phyloP scores from a whole-genome alignment of 305 asterid genomes.

The Fraxinus nigra region DNA sequence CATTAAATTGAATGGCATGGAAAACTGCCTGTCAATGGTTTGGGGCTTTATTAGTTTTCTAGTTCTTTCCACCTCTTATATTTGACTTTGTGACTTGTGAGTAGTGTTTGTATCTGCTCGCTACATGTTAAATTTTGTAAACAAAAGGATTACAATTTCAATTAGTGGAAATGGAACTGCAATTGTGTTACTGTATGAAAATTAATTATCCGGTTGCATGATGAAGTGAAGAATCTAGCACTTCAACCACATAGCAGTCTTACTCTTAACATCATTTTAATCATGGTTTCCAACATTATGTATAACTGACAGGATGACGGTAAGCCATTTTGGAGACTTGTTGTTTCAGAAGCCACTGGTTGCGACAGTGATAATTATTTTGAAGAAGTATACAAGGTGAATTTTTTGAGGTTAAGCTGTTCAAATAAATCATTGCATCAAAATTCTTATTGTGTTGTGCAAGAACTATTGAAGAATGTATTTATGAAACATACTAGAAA shows the following conservation, averaged over 20 bases:
- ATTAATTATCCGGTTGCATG: background rate
- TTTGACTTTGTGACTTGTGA: background rate
- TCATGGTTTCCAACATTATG: background rate
- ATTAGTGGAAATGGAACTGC: background rate
- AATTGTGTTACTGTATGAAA: background rate
- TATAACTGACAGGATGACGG: constrained; percentile 72
- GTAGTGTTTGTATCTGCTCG: background rate
- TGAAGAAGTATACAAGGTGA: constrained; percentile 88
- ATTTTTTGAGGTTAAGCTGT: constrained; percentile 7
- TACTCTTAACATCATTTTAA: background rate
- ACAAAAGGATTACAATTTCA: background rate
- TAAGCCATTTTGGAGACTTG: constrained; percentile 85
- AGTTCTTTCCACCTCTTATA: background rate
- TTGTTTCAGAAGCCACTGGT: constrained; percentile 89
- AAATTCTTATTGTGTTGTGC: background rate
- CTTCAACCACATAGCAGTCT: background rate
- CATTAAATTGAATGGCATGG: background rate
- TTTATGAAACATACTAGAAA: constrained; percentile 2
- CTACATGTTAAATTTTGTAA: background rate
- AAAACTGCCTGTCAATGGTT: background rate
- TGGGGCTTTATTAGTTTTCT: background rate
- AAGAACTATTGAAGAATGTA: background rate
- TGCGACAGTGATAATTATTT: constrained; percentile 57
- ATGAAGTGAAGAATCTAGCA: background rate
- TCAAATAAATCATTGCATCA: background rate